Percentiles rank a stretch among this genome's conserved stretches.
Evolutionary conservation across 164 flowering plant species (phyloP).

Genomic region (Berberis vulgaris): DNA sequence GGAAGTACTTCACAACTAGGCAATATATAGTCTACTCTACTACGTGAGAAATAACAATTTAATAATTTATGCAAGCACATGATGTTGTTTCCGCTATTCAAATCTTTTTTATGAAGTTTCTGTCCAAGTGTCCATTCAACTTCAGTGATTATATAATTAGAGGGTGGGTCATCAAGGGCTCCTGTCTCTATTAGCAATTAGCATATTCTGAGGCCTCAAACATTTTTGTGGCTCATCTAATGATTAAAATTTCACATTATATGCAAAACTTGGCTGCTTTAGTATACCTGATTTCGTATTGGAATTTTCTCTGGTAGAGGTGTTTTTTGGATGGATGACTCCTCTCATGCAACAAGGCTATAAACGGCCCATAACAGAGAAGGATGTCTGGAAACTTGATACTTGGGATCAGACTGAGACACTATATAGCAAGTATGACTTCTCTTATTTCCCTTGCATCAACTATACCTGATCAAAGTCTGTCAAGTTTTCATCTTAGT

Average conservation of each 20-base stretch:
- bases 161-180: too few relatives aligned
- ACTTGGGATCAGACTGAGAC: conserved; percentile 91
- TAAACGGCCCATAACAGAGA: conserved; percentile 79
- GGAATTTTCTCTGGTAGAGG: conserved; percentile 30
- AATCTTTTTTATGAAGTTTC: too few relatives aligned
- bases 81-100: too few relatives aligned
- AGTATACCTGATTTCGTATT: background rate
- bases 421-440: conserved; percentile 45
- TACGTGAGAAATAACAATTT: too few relatives aligned
- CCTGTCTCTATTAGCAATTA: too few relatives aligned
- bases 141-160: too few relatives aligned
- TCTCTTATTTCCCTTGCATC: conserved; percentile 10
- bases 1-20: too few relatives aligned
- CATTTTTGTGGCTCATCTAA: background rate
- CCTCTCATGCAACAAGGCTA: conserved; percentile 78
- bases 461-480: background rate
- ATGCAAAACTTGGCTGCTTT: background rate
- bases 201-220: background rate
- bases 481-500: background rate
- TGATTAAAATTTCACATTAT: background rate
- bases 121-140: too few relatives aligned
- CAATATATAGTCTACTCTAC: too few relatives aligned
- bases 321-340: conserved; percentile 72
- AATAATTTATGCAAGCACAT: too few relatives aligned
- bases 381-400: conserved; percentile 94